Evolutionary conservation across 2,329 filamentous ascomycete genomes (phyloP).

Genomic region (Calonectria hongkongensis): DNA sequence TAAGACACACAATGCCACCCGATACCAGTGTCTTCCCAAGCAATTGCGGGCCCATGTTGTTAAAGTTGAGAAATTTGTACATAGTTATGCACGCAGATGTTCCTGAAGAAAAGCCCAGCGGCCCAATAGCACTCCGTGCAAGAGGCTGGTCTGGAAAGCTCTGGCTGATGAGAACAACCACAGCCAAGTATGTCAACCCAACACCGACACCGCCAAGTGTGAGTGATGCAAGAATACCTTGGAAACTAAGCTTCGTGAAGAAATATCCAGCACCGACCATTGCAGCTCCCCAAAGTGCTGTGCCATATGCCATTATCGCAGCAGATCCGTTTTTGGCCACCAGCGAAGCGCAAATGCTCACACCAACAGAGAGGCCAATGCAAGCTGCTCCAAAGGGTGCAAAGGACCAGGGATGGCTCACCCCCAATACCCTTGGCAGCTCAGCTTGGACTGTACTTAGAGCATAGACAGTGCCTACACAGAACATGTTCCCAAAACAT

Average conservation of each 20-base stretch:
- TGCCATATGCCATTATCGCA: background rate
- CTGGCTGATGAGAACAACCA: constrained; percentile 33
- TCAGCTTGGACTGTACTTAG: constrained; percentile 31
- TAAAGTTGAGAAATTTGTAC: background rate
- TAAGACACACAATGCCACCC: background rate
- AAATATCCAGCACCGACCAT: constrained; percentile 7
- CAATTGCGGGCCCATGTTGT: background rate
- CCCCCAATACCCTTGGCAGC: constrained; percentile 19
- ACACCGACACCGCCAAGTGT: constrained; percentile 27
- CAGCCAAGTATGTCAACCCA: constrained; percentile 32
- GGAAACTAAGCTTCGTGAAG: constrained; percentile 1
- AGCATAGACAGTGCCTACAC: constrained; percentile 33
- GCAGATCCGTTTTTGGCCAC: constrained; percentile 11
- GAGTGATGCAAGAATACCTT: constrained; percentile 8
- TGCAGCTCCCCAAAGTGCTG: constrained; percentile 26
- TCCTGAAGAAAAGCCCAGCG: constrained; percentile 28
- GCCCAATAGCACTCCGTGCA: constrained; percentile 35
- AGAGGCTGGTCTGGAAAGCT: constrained; percentile 30
- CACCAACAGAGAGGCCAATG: constrained; percentile 30
- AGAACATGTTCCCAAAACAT: constrained; percentile 37
- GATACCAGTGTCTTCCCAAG: constrained; percentile 3
- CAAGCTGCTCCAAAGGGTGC: constrained; percentile 27
- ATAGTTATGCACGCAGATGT: constrained; percentile 19
- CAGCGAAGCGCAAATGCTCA: constrained; percentile 3
- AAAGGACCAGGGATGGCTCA: background rate